phyloP scores from a whole-genome alignment of 805 yeast species.

The Wickerhamomyces mucosus region DNA sequence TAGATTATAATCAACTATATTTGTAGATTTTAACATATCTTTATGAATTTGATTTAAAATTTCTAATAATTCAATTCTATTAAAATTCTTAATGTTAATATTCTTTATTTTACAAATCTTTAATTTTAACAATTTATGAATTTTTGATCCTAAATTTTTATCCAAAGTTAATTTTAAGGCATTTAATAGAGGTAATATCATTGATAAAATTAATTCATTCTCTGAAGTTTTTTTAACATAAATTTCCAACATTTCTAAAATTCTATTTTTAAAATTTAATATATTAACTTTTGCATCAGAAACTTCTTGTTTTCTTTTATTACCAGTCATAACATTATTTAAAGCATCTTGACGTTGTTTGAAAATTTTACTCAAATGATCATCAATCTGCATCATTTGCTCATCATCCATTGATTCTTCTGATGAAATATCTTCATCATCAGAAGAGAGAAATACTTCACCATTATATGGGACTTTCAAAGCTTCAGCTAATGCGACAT shows the following conservation, averaged over 20 bases:
- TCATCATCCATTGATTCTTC: constrained; percentile 92
- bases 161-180: constrained; percentile 63
- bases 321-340: constrained; percentile 45
- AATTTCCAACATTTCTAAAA: constrained; percentile 67
- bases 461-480: constrained; percentile 50
- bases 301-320: constrained; percentile 62
- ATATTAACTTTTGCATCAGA: constrained; percentile 72
- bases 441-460: constrained; percentile 30
- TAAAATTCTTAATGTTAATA: constrained; percentile 15
- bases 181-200: constrained; percentile 46
- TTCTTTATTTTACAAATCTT: constrained; percentile 42
- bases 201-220: constrained; percentile 28
- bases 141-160: constrained; percentile 60
- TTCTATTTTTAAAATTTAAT: constrained; percentile 65
- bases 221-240: constrained; percentile 32
- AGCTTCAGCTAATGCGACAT: constrained; percentile 59
- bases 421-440: constrained; percentile 44
- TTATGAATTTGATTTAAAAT: constrained; percentile 33
- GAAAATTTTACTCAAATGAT: constrained; percentile 73
- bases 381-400: constrained; percentile 91
- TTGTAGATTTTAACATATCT: constrained; percentile 25
- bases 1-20: constrained; percentile 26
- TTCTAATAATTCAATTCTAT: constrained; percentile 16
- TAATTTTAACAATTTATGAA: constrained; percentile 59
- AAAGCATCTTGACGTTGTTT: constrained; percentile 69